Base-by-base conservation (phyloP, 2,329 filamentous ascomycete species). In the Ceratocystis huliohia region DNA sequence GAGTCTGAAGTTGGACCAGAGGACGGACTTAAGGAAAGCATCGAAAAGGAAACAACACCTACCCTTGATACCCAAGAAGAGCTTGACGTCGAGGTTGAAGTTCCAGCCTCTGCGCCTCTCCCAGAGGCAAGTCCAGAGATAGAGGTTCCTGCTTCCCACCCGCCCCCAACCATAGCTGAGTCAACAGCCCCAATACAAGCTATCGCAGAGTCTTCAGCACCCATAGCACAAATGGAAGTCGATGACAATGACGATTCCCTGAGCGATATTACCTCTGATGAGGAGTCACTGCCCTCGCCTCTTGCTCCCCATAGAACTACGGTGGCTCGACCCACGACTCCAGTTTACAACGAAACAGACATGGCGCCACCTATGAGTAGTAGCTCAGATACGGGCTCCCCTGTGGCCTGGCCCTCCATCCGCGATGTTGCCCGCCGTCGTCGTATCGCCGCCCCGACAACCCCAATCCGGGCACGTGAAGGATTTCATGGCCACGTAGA, bases 321-420 rank as follows among this genome's bases (percentile, higher is more conserved):
- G 15, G 61, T 69, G 67, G 67, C 69, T 5, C 73, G 75, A 22
- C 76, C 74, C 13, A 72, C 74, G 7, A 82, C 80, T 2, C 80
- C 80, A 0, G 69, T 78, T 33, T 37, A 17, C n/a, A 75, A 79
- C 67, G 72, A 80, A 66, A 50, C 63, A 37, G 80, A 81, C 22
- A 78, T 80, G 72, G 82, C 82, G 0, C 82, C 82, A 1, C 83
- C 83, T 0, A 75, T 79, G 15, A 84, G 82, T 72, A 84, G 81
- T 69, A 81, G 76, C 0, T 68, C 66, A 7, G 37, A 48, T 28
- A 77, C 78, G 63, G 76, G 72, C 17, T 78, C 77, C 15, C 76
- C 75, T 0, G 74, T 77, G 5, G 70, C 76, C 2, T 83, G 80
- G 81, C 83, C 83, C 0, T 77, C 82, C 30, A 77, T 84, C 15